Evolutionary conservation across 1,284 basidiomycete species (phyloP).

Genomic region (Volvariella volvacea): DNA sequence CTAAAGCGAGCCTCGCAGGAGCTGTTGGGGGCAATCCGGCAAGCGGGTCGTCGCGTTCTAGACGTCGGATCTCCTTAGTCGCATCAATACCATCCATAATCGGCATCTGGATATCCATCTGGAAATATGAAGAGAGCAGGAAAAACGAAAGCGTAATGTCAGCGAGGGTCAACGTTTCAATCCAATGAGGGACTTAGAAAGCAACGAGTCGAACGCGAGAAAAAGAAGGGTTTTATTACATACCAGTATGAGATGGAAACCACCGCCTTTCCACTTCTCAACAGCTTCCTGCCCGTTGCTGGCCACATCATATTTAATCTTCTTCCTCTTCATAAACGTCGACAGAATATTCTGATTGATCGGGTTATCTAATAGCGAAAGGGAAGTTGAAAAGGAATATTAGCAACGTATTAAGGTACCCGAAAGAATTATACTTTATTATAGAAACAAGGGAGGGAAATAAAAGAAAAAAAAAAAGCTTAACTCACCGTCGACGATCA

Average conservation of each 20-base stretch:
- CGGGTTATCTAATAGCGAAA: conserved; percentile 80
- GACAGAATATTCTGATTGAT: conserved; percentile 97
- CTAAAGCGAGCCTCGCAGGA: conserved; percentile 21
- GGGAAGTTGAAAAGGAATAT: neutral
- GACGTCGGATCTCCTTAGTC: conserved; percentile 89
- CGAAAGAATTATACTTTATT: too few relatives aligned
- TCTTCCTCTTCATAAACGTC: conserved; percentile 94
- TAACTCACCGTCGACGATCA: conserved; percentile 87
- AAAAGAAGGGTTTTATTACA: conserved; percentile 21
- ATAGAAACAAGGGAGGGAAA: too few relatives aligned
- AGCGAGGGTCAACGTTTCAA: conserved; percentile 5
- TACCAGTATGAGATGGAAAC: conserved; percentile 94
- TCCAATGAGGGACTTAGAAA: too few relatives aligned
- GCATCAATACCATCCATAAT: conserved; percentile 98
- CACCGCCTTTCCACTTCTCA: conserved; percentile 90
- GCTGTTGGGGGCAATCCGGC: conserved; percentile 57
- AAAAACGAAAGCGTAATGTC: neutral
- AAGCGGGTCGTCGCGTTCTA: conserved; percentile 69
- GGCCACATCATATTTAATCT: conserved; percentile 93
- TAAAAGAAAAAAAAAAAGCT: conserved; percentile 9
- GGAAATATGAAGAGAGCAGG: conserved; percentile 9
- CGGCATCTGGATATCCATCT: conserved; percentile 99
- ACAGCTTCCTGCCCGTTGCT: conserved; percentile 96
- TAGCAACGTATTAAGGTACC: too few relatives aligned
- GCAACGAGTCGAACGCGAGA: too few relatives aligned